These are phyloP conservation scores for Brassica carinata DNA, from an alignment of 345 rosid species.

Conservation along the genomic window DNA sequence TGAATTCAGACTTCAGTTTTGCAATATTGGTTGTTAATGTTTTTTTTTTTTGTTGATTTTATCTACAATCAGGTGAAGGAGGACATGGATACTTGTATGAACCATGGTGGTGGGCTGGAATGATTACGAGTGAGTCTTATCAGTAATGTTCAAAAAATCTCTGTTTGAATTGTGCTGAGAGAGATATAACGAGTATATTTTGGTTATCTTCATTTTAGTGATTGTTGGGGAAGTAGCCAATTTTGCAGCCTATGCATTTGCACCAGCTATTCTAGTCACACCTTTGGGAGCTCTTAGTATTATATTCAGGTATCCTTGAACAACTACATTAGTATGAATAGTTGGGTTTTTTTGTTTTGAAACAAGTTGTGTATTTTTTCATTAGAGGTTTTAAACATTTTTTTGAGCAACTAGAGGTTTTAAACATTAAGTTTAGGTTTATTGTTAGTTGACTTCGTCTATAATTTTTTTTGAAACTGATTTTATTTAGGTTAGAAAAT, in stretches of 20 bases:
- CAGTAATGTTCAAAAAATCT: not conserved
- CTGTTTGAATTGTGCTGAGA: not conserved
- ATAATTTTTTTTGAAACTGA: too few species aligned
- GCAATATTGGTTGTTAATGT: not conserved
- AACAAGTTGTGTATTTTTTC: too few species aligned
- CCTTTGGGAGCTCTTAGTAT: constrained; percentile 97
- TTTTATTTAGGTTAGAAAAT: too few species aligned
- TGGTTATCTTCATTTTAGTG: constrained; percentile 50
- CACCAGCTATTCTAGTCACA: constrained; percentile 94
- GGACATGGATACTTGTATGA: constrained; percentile 78
- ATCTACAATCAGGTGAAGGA: constrained; percentile 56
- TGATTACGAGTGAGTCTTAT: constrained; percentile 70
- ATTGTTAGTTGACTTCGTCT: too few species aligned
- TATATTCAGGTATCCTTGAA: constrained; percentile 73
- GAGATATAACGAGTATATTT: not conserved
- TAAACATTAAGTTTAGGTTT: too few species aligned
- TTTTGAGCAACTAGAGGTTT: too few species aligned
- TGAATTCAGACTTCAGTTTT: not conserved
- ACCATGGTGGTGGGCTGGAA: constrained; percentile 99
- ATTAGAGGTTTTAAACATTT: too few species aligned
- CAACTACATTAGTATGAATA: not conserved
- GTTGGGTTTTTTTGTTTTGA: too few species aligned
- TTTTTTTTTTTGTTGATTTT: not conserved
- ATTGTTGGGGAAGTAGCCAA: constrained; percentile 92
- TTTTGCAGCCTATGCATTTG: constrained; percentile 94